Evolutionary conservation across 1,284 basidiomycete species (phyloP).

Genomic region (Sparassis latifolia): DNA sequence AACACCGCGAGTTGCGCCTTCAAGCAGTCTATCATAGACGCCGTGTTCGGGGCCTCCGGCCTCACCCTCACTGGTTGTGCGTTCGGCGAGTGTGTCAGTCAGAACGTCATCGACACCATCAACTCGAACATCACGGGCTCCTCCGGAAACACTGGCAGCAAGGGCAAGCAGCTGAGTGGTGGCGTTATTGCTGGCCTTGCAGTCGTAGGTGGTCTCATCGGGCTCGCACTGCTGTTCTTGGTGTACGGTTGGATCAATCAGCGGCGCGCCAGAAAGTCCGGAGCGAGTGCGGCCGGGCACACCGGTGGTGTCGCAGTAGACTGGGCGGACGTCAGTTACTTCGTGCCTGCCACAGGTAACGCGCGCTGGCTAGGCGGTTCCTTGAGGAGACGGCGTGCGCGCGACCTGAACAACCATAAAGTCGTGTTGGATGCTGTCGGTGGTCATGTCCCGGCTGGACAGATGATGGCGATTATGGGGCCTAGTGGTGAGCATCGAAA

Average conservation of each 20-base stretch:
- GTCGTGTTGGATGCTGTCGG: slow-evolving; percentile 66
- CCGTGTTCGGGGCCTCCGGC: slow-evolving; percentile 68
- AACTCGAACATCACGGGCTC: slow-evolving; percentile 27
- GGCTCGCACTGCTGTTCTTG: slow-evolving; percentile 50
- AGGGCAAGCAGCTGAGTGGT: slow-evolving; percentile 46
- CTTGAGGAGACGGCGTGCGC: not conserved
- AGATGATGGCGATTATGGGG: slow-evolving; percentile 83
- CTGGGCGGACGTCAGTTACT: slow-evolving; percentile 71
- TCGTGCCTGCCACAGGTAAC: slow-evolving; percentile 29
- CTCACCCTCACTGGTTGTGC: slow-evolving; percentile 64
- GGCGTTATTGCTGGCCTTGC: slow-evolving; percentile 87
- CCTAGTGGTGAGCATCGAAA: slow-evolving; percentile 56
- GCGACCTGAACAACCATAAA: slow-evolving; percentile 41
- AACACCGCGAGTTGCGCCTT: slow-evolving; percentile 64
- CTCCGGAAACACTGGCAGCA: slow-evolving; percentile 10
- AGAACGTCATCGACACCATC: slow-evolving; percentile 62
- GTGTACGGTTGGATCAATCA: slow-evolving; percentile 57
- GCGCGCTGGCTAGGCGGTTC: slow-evolving; percentile 2
- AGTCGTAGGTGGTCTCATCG: slow-evolving; percentile 67
- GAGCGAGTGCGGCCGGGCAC: slow-evolving; percentile 27
- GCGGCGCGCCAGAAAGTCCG: slow-evolving; percentile 48
- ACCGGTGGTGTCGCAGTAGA: slow-evolving; percentile 53
- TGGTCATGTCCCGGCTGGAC: slow-evolving; percentile 67
- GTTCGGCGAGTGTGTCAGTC: slow-evolving; percentile 83
- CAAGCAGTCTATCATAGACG: slow-evolving; percentile 60